phyloP scores from a whole-genome alignment of 108 stramenopile species.

The Craspedostauros australis region DNA sequence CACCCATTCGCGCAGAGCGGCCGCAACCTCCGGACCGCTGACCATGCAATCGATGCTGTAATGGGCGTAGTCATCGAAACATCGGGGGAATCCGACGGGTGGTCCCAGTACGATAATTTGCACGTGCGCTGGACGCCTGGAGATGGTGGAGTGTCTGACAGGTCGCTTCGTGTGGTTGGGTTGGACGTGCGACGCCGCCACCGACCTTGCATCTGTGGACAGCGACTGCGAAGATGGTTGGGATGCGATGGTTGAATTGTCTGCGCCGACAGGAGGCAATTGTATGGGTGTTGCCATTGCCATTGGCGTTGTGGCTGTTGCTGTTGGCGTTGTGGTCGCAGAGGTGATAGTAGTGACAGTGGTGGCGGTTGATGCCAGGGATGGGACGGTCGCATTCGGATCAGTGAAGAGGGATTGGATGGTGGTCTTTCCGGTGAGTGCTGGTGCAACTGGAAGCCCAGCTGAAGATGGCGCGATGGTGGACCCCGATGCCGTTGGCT shows the following conservation, averaged over 20 bases:
- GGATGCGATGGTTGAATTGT: too few relatives aligned
- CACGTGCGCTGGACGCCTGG: conserved; percentile 22
- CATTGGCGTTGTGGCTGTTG: neutral
- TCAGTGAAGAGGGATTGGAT: too few relatives aligned
- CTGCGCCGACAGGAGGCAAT: too few relatives aligned
- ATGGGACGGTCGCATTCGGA: neutral
- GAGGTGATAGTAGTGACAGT: neutral
- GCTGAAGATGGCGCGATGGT: too few relatives aligned
- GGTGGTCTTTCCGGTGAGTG: too few relatives aligned
- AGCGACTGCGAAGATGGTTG: too few relatives aligned
- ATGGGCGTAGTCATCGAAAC: conserved; percentile 62
- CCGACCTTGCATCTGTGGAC: too few relatives aligned
- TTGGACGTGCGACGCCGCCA: neutral
- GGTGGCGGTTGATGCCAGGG: neutral
- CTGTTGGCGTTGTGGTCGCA: neutral
- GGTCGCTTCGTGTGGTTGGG: neutral
- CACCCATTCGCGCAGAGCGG: conserved; percentile 43
- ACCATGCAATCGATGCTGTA: conserved; percentile 61
- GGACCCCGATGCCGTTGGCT: too few relatives aligned
- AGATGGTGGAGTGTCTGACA: neutral
- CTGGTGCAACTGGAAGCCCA: too few relatives aligned
- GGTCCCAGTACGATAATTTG: conserved; percentile 61
- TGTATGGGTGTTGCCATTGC: neutral
- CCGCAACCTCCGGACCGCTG: conserved; percentile 54
- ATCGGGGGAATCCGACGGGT: conserved; percentile 47